Conservation (phyloP, 495 filamentous ascomycete species). For the Podospora bellae-mahoneyi region DNA sequence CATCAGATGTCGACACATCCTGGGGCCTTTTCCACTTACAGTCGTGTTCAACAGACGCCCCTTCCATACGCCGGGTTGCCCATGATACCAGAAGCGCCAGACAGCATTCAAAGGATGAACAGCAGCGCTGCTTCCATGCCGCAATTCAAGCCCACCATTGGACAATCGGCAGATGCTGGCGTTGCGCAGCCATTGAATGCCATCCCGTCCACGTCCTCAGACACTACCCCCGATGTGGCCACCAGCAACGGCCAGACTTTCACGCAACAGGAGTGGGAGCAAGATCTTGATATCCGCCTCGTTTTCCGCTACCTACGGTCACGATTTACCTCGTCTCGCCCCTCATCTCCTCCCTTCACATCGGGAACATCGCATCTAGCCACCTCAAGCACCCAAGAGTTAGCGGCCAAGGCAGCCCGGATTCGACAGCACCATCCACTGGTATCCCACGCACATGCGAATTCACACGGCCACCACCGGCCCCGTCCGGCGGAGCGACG, state of each 20-base stretch:
- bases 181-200: slow-evolving; percentile 22
- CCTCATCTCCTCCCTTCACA: slow-evolving; percentile 39
- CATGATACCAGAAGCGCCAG: slow-evolving; percentile 48
- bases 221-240: slow-evolving; percentile 8
- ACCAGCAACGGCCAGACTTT: slow-evolving; percentile 30
- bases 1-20: slow-evolving; percentile 70
- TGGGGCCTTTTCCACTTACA: slow-evolving; percentile 78
- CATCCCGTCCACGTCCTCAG: slow-evolving; percentile 6
- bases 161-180: slow-evolving; percentile 31
- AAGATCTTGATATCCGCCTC: slow-evolving; percentile 76
- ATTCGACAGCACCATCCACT: slow-evolving; percentile 85
- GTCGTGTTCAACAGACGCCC: slow-evolving; percentile 48
- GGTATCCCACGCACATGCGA: slow-evolving; percentile 47
- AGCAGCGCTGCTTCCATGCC: slow-evolving; percentile 32
- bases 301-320: slow-evolving; percentile 82
- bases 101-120: slow-evolving; percentile 21
- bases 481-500: slow-evolving; percentile 47
- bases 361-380: slow-evolving; percentile 42
- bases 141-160: slow-evolving; percentile 50
- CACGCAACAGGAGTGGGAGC: slow-evolving; percentile 80
- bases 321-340: slow-evolving; percentile 55
- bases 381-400: slow-evolving; percentile 56
- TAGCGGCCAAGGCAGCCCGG: slow-evolving; percentile 72
- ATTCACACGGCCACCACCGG: slow-evolving; percentile 36
- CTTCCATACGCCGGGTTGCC: slow-evolving; percentile 56